These are phyloP conservation scores for Ustilago trichophora DNA, from an alignment of 1,284 basidiomycete genomes.

Conservation along the genomic window DNA sequence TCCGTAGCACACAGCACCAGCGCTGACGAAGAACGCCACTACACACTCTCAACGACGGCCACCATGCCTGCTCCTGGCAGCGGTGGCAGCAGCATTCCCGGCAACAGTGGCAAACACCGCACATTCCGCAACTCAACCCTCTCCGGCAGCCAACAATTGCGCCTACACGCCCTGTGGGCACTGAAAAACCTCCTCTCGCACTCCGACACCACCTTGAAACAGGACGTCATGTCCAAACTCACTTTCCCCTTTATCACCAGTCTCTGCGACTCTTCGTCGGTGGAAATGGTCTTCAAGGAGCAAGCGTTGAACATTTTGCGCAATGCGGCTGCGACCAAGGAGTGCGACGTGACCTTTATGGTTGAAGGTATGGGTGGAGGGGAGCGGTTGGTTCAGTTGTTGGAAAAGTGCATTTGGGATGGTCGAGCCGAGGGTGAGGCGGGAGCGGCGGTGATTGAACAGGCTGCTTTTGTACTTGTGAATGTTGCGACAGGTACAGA, in stretches of 20 bases:
- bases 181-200: constrained; percentile 61
- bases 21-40: constrained; percentile 19
- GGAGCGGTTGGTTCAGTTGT: constrained; percentile 33
- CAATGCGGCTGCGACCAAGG: constrained; percentile 47
- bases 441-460: constrained; percentile 48
- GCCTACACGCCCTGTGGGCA: constrained; percentile 60
- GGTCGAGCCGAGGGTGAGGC: constrained; percentile 30
- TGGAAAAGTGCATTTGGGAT: constrained; percentile 56
- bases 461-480: constrained; percentile 56
- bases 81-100: neutral
- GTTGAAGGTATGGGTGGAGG: constrained; percentile 48
- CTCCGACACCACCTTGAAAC: constrained; percentile 40
- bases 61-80: constrained; percentile 9
- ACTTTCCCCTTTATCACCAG: constrained; percentile 23
- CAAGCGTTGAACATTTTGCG: constrained; percentile 61
- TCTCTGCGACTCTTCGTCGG: constrained; percentile 13
- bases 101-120: neutral
- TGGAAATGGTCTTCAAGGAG: constrained; percentile 47
- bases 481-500: constrained; percentile 60
- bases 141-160: constrained; percentile 34
- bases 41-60: constrained; percentile 12
- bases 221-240: constrained; percentile 39
- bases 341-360: constrained; percentile 50
- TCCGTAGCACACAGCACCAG: neutral
- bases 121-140: neutral